Conservation (phyloP, 1,284 basidiomycete genomes). For the Puccinia triticina region DNA sequence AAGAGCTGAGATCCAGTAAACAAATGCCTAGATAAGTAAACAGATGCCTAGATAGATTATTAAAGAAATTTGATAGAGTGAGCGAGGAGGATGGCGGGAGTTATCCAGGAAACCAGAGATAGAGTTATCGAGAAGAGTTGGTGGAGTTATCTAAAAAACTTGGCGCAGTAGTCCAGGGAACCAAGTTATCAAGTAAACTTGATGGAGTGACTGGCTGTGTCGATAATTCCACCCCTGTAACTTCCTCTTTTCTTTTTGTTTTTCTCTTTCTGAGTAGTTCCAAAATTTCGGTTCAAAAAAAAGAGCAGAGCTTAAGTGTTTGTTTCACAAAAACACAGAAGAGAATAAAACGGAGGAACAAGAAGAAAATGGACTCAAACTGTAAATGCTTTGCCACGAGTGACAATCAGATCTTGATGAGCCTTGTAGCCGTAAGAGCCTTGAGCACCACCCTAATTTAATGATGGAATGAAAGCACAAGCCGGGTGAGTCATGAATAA, state of each 20-base stretch:
- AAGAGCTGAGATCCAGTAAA: too few relatives aligned
- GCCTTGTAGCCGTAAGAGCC: slow-evolving; percentile 50
- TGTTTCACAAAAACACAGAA: not conserved
- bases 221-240: slow-evolving; percentile 51
- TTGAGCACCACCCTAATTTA: slow-evolving; percentile 43
- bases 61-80: too few relatives aligned
- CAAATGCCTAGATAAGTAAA: too few relatives aligned
- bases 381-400: slow-evolving; percentile 51
- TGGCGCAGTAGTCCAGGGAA: not conserved
- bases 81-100: too few relatives aligned
- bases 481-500: not conserved
- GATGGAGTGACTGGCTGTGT: slow-evolving; percentile 51
- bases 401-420: slow-evolving; percentile 49
- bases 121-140: slow-evolving; percentile 24
- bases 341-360: not conserved
- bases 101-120: too few relatives aligned
- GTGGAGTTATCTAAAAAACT: slow-evolving; percentile 6
- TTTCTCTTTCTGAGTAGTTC: slow-evolving; percentile 45
- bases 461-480: not conserved
- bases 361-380: slow-evolving; percentile 28
- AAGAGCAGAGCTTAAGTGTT: not conserved
- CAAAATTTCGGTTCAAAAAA: not conserved
- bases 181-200: slow-evolving; percentile 41
- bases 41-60: too few relatives aligned
- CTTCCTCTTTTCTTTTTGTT: slow-evolving; percentile 52